Evolutionary conservation across 164 flowering plant genomes (phyloP).

Genomic region (Sextonia rubra): DNA sequence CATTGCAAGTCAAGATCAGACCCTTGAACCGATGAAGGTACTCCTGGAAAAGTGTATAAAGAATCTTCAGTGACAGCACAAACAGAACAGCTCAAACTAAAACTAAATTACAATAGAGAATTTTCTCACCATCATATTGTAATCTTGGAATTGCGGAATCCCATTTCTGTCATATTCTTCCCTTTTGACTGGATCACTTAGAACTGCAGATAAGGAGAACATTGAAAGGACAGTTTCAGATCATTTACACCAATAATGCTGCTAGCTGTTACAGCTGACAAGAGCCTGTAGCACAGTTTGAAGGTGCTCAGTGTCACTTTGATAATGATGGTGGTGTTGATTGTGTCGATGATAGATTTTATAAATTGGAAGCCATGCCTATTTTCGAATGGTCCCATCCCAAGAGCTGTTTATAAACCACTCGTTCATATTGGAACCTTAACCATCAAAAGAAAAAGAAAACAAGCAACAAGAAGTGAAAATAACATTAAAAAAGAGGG

Average conservation of each 20-base stretch:
- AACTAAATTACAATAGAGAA: not conserved
- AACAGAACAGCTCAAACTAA: not conserved
- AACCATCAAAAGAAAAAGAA: not conserved
- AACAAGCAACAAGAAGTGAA: not conserved
- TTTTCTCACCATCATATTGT: conserved; percentile 47
- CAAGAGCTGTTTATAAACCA: too few relatives aligned
- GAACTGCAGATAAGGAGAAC: conserved; percentile 42
- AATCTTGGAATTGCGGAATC: conserved; percentile 45
- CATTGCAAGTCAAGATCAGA: conserved; percentile 90
- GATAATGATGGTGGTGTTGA: not conserved
- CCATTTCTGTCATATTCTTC: conserved; percentile 73
- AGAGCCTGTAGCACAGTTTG: not conserved
- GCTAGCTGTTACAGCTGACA: not conserved
- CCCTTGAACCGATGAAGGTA: conserved; percentile 76
- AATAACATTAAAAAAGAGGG: not conserved
- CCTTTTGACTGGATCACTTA: conserved; percentile 73
- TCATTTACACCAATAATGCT: not conserved
- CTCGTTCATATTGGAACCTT: too few relatives aligned
- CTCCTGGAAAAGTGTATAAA: conserved; percentile 44
- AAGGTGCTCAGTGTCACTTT: too few relatives aligned
- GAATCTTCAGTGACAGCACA: not conserved
- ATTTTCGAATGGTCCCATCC: not conserved
- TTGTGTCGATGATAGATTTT: not conserved
- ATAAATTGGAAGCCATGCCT: not conserved
- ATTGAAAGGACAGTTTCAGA: not conserved